These are phyloP conservation scores for Ganoderma lucidum DNA, from an alignment of 1,284 basidiomycete species.

Conservation along the genomic window DNA sequence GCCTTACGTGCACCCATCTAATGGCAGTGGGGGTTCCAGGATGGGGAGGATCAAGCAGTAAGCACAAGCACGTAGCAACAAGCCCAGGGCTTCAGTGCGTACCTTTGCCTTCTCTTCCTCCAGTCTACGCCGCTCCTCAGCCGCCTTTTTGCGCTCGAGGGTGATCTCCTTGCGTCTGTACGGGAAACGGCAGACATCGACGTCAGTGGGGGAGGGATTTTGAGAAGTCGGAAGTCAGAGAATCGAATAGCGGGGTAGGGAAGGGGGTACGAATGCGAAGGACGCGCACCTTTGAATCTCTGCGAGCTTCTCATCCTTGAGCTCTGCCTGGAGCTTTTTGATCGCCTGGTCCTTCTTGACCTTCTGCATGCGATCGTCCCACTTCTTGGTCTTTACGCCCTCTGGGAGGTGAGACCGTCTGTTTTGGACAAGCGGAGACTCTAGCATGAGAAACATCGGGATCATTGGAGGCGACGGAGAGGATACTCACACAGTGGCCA, in stretches of 20 bases:
- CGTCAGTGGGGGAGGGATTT: conserved; percentile 6
- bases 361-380: conserved; percentile 74
- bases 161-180: conserved; percentile 72
- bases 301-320: conserved; percentile 78
- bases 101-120: conserved; percentile 81
- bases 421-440: conserved; percentile 10
- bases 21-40: conserved; percentile 11
- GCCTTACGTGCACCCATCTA: conserved; percentile 84
- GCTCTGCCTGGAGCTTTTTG: conserved; percentile 74
- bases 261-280: conserved; percentile 8
- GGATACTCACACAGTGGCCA: conserved; percentile 64
- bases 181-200: background rate
- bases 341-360: conserved; percentile 69
- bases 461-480: conserved; percentile 18
- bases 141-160: conserved; percentile 70
- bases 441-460: conserved; percentile 12
- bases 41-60: conserved; percentile 13
- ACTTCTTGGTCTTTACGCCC: conserved; percentile 71
- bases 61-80: conserved; percentile 23
- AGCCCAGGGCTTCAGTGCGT: conserved; percentile 26
- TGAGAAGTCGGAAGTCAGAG: background rate
- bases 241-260: conserved; percentile 13
- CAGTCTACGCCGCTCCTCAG: conserved; percentile 72
- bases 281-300: conserved; percentile 64
- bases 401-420: conserved; percentile 75